Evolutionary conservation across 1,284 basidiomycete genomes (phyloP).

Genomic region (Stygiomarasmius scandens): DNA sequence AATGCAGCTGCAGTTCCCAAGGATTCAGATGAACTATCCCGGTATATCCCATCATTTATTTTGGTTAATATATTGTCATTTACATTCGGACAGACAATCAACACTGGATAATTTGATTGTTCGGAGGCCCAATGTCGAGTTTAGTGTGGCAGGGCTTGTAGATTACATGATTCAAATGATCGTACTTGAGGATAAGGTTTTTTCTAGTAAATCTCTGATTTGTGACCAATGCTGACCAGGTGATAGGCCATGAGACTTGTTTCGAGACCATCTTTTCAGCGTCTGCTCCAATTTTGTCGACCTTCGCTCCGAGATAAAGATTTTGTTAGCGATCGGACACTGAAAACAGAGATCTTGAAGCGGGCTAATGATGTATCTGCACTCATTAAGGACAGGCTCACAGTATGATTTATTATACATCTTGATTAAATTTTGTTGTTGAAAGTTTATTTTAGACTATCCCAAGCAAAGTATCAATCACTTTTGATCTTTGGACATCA

Average conservation of each 20-base stretch:
- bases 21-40: not conserved
- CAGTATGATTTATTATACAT: not conserved
- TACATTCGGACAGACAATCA: slow-evolving; percentile 8
- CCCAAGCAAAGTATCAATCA: slow-evolving; percentile 25
- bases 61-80: not conserved
- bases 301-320: slow-evolving; percentile 22
- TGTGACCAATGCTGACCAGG: slow-evolving; percentile 1
- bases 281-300: slow-evolving; percentile 16
- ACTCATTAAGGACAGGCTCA: slow-evolving; percentile 9
- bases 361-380: slow-evolving; percentile 6
- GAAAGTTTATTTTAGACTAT: slow-evolving; percentile 8
- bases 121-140: slow-evolving; percentile 8
- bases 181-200: slow-evolving; percentile 17
- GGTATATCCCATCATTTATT: not conserved
- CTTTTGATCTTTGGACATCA: slow-evolving; percentile 30
- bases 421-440: not conserved
- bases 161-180: slow-evolving; percentile 22
- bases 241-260: slow-evolving; percentile 22
- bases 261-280: slow-evolving; percentile 17
- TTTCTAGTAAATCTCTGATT: not conserved
- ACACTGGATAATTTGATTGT: slow-evolving; percentile 16
- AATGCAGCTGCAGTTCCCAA: slow-evolving; percentile 10
- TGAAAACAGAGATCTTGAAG: slow-evolving; percentile 17
- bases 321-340: slow-evolving; percentile 15
- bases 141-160: slow-evolving; percentile 19